A percentile compares a stretch with the other conserved stretches of the same genome.
These are phyloP conservation scores for Xanthoconium stramineum DNA, from an alignment of 768 basidiomycete genomes.

Conservation along the genomic window DNA sequence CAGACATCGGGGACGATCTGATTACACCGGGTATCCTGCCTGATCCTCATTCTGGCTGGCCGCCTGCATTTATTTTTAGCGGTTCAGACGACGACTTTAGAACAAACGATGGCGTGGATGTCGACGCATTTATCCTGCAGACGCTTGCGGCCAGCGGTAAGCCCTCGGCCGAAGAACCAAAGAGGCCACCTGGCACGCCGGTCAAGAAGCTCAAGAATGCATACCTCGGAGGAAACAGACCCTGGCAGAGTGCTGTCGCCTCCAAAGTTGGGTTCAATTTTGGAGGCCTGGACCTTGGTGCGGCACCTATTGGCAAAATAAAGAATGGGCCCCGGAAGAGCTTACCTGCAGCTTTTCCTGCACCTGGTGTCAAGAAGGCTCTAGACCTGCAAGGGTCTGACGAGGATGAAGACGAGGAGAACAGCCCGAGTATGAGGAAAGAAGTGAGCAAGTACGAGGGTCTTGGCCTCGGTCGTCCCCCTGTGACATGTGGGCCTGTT, in stretches of 20 bases:
- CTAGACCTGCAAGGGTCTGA: conserved; percentile 43
- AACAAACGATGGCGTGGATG: conserved; percentile 36
- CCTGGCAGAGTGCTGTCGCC: conserved; percentile 81
- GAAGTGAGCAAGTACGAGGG: conserved; percentile 54
- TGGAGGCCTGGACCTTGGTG: conserved; percentile 36
- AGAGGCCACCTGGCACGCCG: conserved; percentile 75
- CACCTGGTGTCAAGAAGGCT: conserved; percentile 33
- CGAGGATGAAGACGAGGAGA: conserved; percentile 58
- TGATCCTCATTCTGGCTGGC: conserved; percentile 60
- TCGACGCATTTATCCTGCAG: conserved; percentile 71
- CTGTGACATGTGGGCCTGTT: conserved; percentile 24
- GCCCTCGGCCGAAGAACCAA: conserved; percentile 40
- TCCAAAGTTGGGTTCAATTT: conserved; percentile 58
- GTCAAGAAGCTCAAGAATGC: conserved; percentile 72
- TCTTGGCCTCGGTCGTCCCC: conserved; percentile 64
- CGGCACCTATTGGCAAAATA: conserved; percentile 37
- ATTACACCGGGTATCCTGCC: conserved; percentile 65
- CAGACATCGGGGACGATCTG: conserved; percentile 60
- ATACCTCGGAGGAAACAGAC: conserved; percentile 54
- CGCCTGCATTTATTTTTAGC: conserved; percentile 38
- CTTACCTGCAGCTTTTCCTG: conserved; percentile 67
- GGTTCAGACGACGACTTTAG: conserved; percentile 39
- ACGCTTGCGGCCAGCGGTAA: conserved; percentile 61
- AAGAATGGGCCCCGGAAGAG: conserved; percentile 66
- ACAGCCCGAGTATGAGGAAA: conserved; percentile 60